Evolutionary conservation across 495 filamentous ascomycete genomes (phyloP).

Genomic region (Aspergillus kassunensis): DNA sequence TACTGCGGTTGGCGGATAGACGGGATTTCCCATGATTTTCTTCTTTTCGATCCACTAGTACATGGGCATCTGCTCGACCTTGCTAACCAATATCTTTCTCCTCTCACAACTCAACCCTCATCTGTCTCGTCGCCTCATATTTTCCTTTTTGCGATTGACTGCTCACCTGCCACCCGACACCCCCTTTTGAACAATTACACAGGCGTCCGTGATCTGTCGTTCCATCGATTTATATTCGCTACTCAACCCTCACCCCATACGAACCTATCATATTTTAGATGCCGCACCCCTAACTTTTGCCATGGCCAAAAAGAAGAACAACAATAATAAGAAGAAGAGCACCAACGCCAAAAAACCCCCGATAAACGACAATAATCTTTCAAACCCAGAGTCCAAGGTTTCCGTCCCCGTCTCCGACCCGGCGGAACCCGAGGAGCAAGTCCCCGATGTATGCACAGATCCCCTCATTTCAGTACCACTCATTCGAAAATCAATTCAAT

Average conservation of each 20-base stretch:
- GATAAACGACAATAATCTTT: slow-evolving; percentile 24
- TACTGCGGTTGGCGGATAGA: slow-evolving; percentile 14
- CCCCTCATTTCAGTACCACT: slow-evolving; percentile 39
- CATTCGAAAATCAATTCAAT: slow-evolving; percentile 25
- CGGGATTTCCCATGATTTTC: slow-evolving; percentile 16
- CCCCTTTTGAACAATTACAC: slow-evolving; percentile 27
- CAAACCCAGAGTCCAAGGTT: slow-evolving; percentile 20
- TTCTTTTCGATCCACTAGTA: slow-evolving; percentile 29
- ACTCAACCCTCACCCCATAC: slow-evolving; percentile 22
- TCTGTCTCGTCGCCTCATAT: slow-evolving; percentile 21
- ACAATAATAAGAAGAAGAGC: slow-evolving; percentile 37
- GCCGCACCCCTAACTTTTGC: slow-evolving; percentile 34
- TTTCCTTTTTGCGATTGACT: slow-evolving; percentile 21
- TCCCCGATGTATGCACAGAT: slow-evolving; percentile 40
- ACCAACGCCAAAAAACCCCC: slow-evolving; percentile 24
- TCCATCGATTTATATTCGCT: slow-evolving; percentile 29
- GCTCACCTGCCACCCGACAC: slow-evolving; percentile 10
- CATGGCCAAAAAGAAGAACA: slow-evolving; percentile 33
- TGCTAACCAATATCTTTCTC: slow-evolving; percentile 24
- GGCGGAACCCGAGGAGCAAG: slow-evolving; percentile 30
- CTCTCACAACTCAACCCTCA: slow-evolving; percentile 20
- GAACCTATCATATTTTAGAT: slow-evolving; percentile 24
- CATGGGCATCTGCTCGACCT: slow-evolving; percentile 19
- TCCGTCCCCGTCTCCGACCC: slow-evolving; percentile 24
- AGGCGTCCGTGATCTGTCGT: slow-evolving; percentile 27